Evolutionary conservation across 2,329 filamentous ascomycete genomes (phyloP).

Genomic region (Colletotrichum tabaci): DNA sequence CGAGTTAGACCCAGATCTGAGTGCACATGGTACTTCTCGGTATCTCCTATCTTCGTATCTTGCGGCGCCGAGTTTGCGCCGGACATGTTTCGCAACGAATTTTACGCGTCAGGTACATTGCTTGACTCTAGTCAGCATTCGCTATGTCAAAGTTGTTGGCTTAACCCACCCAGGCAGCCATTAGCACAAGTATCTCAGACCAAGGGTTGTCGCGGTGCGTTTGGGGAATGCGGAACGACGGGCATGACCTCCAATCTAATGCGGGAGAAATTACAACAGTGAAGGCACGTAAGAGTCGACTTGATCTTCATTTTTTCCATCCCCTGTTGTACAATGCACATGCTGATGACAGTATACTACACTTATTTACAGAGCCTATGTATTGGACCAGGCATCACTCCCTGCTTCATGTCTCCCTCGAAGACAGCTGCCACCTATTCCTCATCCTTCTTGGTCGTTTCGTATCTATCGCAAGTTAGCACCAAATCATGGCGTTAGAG

Average conservation of each 20-base stretch:
- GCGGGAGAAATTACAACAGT: background rate
- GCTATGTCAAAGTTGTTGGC: background rate
- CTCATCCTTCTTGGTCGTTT: constrained; percentile 70
- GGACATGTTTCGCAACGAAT: background rate
- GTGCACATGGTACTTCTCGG: background rate
- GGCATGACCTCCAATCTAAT: too few species aligned
- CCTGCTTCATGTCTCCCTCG: background rate
- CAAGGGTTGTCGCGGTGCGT: background rate
- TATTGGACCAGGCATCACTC: constrained; percentile 2
- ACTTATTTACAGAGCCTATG: constrained; percentile 39
- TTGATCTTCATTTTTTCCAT: constrained; percentile 20
- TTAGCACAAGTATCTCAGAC: background rate
- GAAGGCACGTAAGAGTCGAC: constrained; percentile 4
- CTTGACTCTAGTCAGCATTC: background rate
- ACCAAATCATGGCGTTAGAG: background rate
- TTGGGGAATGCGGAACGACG: background rate
- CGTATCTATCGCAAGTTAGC: constrained; percentile 67
- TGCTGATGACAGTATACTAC: constrained; percentile 40
- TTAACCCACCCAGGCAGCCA: background rate
- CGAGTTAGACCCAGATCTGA: background rate
- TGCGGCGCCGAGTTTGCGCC: background rate
- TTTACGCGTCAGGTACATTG: background rate
- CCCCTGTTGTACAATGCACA: constrained; percentile 39
- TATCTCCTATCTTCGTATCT: background rate
- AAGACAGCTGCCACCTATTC: constrained; percentile 18